A percentile compares a stretch with the other conserved stretches of the same genome.
These are phyloP conservation scores for Hygrophoropsis aurantiaca DNA, from an alignment of 768 basidiomycete genomes.

Conservation along the genomic window DNA sequence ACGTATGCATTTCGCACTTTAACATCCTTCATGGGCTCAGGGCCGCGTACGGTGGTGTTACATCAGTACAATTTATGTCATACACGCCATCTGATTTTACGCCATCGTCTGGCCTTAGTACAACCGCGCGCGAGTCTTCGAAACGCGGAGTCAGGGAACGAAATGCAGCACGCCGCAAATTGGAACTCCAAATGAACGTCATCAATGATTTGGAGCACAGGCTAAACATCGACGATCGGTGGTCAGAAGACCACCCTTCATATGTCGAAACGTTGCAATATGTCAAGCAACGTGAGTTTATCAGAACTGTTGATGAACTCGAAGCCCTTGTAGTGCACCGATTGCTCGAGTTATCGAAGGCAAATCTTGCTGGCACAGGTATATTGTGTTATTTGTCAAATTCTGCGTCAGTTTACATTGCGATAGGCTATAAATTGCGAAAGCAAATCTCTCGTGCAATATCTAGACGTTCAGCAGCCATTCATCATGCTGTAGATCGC, in stretches of 20 bases:
- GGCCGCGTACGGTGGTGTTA: conserved; percentile 7
- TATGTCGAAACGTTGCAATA: conserved; percentile 17
- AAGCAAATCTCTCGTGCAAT: conserved; percentile 34
- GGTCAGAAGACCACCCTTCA: conserved; percentile 21
- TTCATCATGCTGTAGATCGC: conserved; percentile 25
- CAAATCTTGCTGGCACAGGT: conserved; percentile 37
- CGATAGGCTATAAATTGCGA: conserved; percentile 33
- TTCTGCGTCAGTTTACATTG: neutral
- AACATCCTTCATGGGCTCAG: conserved; percentile 7
- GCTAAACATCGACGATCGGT: conserved; percentile 25
- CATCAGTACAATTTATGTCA: conserved; percentile 8
- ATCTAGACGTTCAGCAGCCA: conserved; percentile 27
- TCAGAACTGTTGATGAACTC: conserved; percentile 29
- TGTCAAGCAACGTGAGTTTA: conserved; percentile 16
- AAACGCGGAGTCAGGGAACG: conserved; percentile 20
- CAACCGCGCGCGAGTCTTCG: conserved; percentile 10
- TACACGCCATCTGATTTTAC: conserved; percentile 14
- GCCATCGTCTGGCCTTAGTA: conserved; percentile 12
- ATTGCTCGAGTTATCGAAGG: conserved; percentile 38
- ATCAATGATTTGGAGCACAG: conserved; percentile 18
- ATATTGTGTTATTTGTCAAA: conserved; percentile 4
- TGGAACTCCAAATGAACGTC: conserved; percentile 9
- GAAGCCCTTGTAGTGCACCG: conserved; percentile 33
- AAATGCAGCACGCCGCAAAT: conserved; percentile 11
- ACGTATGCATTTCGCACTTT: no score